Evolutionary conservation across 108 stramenopile genomes (phyloP).

Genomic region (Nannochloropsis gaditana): DNA sequence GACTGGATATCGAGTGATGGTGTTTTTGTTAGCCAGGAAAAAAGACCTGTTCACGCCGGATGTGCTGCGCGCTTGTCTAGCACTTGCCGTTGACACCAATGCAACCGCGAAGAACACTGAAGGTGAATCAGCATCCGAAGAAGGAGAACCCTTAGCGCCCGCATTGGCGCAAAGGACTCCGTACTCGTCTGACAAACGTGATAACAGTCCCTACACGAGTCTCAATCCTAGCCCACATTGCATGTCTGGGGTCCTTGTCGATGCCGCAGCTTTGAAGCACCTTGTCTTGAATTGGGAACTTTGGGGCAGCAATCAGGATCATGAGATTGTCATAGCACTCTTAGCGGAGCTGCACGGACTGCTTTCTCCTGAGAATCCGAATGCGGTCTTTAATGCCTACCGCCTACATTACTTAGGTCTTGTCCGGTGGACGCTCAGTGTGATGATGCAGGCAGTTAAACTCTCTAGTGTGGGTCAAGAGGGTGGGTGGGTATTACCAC

Average conservation of each 20-base stretch:
- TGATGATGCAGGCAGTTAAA: constrained; percentile 32
- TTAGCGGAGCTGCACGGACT: constrained; percentile 34
- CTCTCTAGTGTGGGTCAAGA: not conserved
- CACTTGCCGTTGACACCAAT: constrained; percentile 32
- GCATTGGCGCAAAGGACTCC: not conserved
- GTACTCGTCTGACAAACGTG: not conserved
- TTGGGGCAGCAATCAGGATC: constrained; percentile 22
- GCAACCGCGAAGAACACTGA: not conserved
- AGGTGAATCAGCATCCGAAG: not conserved
- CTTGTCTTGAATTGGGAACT: constrained; percentile 43
- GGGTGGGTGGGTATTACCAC: not conserved
- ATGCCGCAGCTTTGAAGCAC: constrained; percentile 39
- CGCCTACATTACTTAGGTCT: constrained; percentile 40
- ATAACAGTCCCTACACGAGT: not conserved
- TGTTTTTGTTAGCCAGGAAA: constrained; percentile 28
- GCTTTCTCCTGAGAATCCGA: constrained; percentile 36
- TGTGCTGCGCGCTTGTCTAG: constrained; percentile 33
- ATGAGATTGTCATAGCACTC: constrained; percentile 27
- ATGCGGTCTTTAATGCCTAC: constrained; percentile 43
- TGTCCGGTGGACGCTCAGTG: constrained; percentile 33
- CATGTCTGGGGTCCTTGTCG: not conserved
- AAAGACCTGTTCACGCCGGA: constrained; percentile 22
- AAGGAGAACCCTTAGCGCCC: not conserved
- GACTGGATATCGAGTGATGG: constrained; percentile 33
- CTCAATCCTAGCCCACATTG: not conserved